Evolutionary conservation across 768 basidiomycete genomes (phyloP), one percentile per base, ranked within the genome.

Genomic region (Mrakia gelida): DNA sequence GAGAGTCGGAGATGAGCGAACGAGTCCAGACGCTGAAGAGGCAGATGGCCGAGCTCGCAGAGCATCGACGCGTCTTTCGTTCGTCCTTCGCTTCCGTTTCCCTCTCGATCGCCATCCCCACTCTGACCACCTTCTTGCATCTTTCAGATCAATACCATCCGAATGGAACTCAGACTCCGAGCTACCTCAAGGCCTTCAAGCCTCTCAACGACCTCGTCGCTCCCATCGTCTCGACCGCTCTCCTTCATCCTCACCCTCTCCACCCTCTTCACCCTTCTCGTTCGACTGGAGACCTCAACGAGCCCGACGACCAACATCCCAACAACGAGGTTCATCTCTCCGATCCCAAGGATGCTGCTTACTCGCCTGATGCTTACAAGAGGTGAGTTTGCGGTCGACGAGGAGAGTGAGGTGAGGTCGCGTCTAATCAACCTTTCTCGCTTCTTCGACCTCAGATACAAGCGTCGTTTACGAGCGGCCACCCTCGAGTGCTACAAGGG

Each of bases 381-480:
- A 86, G 89, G 59, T 59, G 59, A 59, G 59, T 28, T 28, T 9
- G 21, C 7, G 18, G 1, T 56, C 5, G 28, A 26, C n/a, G 59
- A 10, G 26, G 11, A 59, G 59, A n/a, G 59, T 13, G 56, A 59
- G n/a, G 1, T 11, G 59, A 59, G 18, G 26, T 52, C 49, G 49
- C 26, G 59, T n/a, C 59, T 59, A 26, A 59, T 45, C 45, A 1
- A 10, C 5, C 59, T 59, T 10, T 59, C 28, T 3, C 3, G 6
- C 26, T 26, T 28, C 11, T 28, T 59, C 26, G 5, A 9, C n/a
- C 59, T 9, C 59, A 59, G 59, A 59, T 95, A 95, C n/a, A 93
- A 92, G 85, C 90, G 90, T 83, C 90, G 89, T 82, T 87, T 99
- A 65, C 92, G 92, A 84, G 90, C 89, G 79, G 97, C 96, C 1